Evolutionary conservation across 164 flowering plant species (phyloP).

Genomic region (Piper longum): DNA sequence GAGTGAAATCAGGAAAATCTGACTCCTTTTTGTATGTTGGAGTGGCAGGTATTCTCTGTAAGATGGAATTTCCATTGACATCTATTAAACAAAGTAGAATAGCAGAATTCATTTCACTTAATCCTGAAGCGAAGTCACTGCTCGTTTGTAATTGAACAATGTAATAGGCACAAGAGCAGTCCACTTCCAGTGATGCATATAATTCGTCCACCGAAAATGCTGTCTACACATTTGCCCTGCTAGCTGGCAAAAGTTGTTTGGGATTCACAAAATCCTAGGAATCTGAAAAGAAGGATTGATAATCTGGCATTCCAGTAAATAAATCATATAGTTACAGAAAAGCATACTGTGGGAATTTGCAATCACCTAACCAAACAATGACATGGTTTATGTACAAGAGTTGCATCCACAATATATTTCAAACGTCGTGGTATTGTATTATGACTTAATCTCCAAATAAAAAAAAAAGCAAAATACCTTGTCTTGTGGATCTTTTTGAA

Average conservation of each 20-base stretch:
- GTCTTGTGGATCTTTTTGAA: not conserved
- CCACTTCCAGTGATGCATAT: slow-evolving; percentile 7
- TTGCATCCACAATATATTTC: not conserved
- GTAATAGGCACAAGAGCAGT: slow-evolving; percentile 26
- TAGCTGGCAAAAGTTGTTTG: slow-evolving; percentile 46
- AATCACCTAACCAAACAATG: not conserved
- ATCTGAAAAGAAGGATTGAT: slow-evolving; percentile 27
- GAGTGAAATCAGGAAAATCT: slow-evolving; percentile 13
- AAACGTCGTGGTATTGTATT: not conserved
- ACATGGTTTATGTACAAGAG: not conserved
- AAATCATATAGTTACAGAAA: not conserved
- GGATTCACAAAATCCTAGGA: slow-evolving; percentile 65
- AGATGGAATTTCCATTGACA: slow-evolving; percentile 54
- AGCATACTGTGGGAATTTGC: not conserved
- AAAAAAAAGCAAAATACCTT: not conserved
- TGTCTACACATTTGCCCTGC: slow-evolving; percentile 25
- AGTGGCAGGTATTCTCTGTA: slow-evolving; percentile 50
- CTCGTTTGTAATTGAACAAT: slow-evolving; percentile 52
- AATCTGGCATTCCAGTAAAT: not conserved
- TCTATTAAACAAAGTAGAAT: slow-evolving; percentile 61
- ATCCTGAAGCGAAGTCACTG: slow-evolving; percentile 38
- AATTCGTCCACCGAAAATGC: slow-evolving; percentile 19
- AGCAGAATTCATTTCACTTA: slow-evolving; percentile 49
- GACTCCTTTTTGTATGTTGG: slow-evolving; percentile 7
- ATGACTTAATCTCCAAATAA: not conserved